phyloP scores from a whole-genome alignment of 2,329 filamentous ascomycete genomes.

The Xylariaceae sp. region DNA sequence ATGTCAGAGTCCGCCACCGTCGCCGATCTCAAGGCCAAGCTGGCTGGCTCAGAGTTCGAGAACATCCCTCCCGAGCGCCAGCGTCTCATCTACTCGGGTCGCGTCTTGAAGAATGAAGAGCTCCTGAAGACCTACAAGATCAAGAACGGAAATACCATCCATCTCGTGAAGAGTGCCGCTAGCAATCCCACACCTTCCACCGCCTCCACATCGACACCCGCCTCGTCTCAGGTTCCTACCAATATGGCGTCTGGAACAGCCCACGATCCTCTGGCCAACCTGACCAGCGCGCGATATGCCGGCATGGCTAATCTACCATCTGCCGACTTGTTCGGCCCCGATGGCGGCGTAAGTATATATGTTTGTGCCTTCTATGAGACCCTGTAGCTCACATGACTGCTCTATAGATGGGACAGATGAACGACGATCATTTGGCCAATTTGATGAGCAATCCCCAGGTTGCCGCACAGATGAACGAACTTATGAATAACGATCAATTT shows the following conservation, averaged over 20 bases:
- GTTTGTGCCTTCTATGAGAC: not conserved
- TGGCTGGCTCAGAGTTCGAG: slow-evolving; percentile 74
- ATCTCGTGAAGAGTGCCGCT: slow-evolving; percentile 92
- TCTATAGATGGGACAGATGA: slow-evolving; percentile 74
- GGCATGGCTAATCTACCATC: slow-evolving; percentile 86
- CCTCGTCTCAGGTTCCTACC: slow-evolving; percentile 58
- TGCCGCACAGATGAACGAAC: slow-evolving; percentile 84
- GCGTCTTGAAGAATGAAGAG: slow-evolving; percentile 93
- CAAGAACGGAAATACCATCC: slow-evolving; percentile 90
- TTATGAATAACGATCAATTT: slow-evolving; percentile 89
- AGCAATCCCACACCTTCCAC: slow-evolving; percentile 61
- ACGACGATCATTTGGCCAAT: slow-evolving; percentile 72
- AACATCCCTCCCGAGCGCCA: slow-evolving; percentile 83
- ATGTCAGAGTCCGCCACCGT: slow-evolving; percentile 72
- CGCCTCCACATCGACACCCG: slow-evolving; percentile 38
- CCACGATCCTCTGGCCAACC: slow-evolving; percentile 81
- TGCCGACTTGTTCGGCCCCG: slow-evolving; percentile 83
- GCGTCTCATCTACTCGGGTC: slow-evolving; percentile 93
- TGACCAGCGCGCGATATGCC: slow-evolving; percentile 91
- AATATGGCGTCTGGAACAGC: slow-evolving; percentile 79
- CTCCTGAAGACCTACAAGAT: slow-evolving; percentile 84
- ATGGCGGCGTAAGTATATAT: slow-evolving; percentile 72
- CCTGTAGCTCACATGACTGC: not conserved
- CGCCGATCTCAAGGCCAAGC: slow-evolving; percentile 81
- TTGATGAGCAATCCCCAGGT: slow-evolving; percentile 88